These are phyloP conservation scores for Fraxinus greggii DNA, from an alignment of 305 asterid species.

Conservation along the genomic window DNA sequence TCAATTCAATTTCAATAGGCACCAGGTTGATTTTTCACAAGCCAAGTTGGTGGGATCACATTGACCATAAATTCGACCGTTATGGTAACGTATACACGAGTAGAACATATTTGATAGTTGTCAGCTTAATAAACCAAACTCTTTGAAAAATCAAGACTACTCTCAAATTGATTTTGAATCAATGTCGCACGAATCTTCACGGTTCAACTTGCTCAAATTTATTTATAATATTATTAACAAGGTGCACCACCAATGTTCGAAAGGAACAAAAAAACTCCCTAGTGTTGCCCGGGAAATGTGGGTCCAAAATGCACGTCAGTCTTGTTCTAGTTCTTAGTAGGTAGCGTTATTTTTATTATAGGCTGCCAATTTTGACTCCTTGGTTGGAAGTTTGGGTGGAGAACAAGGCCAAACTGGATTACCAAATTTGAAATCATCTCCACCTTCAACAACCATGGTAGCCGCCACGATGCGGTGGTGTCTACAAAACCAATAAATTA, in stretches of 20 bases:
- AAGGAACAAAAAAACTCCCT: background rate
- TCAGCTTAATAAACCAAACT: background rate
- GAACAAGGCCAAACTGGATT: background rate
- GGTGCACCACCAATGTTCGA: background rate
- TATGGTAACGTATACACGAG: background rate
- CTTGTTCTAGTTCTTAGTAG: background rate
- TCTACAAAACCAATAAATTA: too few species aligned
- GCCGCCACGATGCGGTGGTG: background rate
- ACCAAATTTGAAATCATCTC: slow-evolving; percentile 5
- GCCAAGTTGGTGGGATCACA: background rate
- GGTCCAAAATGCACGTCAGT: slow-evolving; percentile 8
- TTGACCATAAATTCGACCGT: background rate
- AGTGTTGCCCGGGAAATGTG: background rate
- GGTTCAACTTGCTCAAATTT: background rate
- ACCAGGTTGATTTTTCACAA: background rate
- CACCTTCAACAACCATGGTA: background rate
- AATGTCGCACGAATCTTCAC: background rate
- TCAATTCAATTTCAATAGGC: background rate
- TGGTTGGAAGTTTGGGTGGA: slow-evolving; percentile 12
- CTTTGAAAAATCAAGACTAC: background rate
- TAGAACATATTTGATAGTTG: background rate
- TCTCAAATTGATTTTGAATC: background rate
- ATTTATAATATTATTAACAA: background rate
- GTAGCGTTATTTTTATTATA: background rate
- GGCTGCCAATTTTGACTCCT: slow-evolving; percentile 22